phyloP scores from a whole-genome alignment of 2,329 filamentous ascomycete genomes.

The Alternaria ethzedia region DNA sequence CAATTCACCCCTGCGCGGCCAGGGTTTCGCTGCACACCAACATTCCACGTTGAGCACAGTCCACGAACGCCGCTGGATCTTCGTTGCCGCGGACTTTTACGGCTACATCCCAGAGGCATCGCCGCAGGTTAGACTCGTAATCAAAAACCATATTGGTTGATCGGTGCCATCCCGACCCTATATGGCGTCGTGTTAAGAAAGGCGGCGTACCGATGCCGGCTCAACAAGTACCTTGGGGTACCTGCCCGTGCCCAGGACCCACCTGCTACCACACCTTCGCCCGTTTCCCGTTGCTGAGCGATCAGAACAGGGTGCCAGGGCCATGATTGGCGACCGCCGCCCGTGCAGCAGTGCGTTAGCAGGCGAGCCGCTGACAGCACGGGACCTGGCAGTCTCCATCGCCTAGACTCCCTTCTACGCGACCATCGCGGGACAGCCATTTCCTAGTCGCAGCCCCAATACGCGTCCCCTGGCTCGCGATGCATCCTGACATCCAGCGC shows the following conservation, averaged over 20 bases:
- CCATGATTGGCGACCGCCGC: conserved; percentile 38
- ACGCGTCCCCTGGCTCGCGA: conserved; percentile 22
- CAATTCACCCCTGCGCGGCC: conserved; percentile 30
- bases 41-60: conserved; percentile 47
- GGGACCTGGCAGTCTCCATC: conserved; percentile 30
- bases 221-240: conserved; percentile 41
- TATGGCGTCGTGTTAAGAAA: conserved; percentile 32
- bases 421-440: conserved; percentile 19
- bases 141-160: conserved; percentile 49
- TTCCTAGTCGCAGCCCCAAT: conserved; percentile 21
- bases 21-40: conserved; percentile 36
- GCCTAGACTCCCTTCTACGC: conserved; percentile 25
- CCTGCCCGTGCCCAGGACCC: conserved; percentile 28
- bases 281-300: conserved; percentile 33
- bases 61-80: conserved; percentile 44
- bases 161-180: conserved; percentile 42
- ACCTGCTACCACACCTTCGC: conserved; percentile 21
- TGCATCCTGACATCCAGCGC: conserved; percentile 26
- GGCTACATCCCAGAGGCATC: conserved; percentile 40
- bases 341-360: conserved; percentile 32
- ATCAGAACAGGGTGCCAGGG: conserved; percentile 31
- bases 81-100: conserved; percentile 44
- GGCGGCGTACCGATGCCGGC: conserved; percentile 41
- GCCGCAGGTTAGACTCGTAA: conserved; percentile 43
- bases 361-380: conserved; percentile 33